Conservation (phyloP, 441 rosid species). For the Mallotus repandus region DNA sequence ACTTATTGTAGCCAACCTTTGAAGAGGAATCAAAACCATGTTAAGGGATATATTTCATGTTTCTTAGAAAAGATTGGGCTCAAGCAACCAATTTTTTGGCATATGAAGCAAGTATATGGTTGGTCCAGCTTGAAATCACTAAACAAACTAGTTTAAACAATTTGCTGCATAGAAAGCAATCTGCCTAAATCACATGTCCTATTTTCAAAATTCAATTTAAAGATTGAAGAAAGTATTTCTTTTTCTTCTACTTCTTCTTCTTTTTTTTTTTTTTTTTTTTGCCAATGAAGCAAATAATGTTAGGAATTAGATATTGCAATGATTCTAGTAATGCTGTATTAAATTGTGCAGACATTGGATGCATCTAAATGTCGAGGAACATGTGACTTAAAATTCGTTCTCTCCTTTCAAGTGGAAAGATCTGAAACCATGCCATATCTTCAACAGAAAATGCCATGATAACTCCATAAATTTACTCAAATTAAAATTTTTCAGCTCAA, state of each 20-base stretch:
- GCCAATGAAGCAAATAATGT: not conserved
- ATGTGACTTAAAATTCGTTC: not conserved
- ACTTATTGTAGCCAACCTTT: not conserved
- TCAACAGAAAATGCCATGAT: not conserved
- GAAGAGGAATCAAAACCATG: not conserved
- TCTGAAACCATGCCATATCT: not conserved
- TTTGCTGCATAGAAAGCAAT: not conserved
- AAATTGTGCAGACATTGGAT: not conserved
- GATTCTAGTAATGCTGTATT: not conserved
- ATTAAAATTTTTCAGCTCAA: not conserved
- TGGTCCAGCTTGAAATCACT: not conserved
- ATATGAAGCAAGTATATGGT: not conserved
- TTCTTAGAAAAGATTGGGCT: not conserved
- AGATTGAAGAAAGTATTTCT: not conserved
- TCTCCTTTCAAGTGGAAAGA: not conserved
- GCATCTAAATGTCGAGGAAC: not conserved
- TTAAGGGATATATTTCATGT: not conserved
- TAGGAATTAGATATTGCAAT: not conserved
- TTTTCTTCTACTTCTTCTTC: no score
- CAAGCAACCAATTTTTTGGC: not conserved
- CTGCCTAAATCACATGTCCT: not conserved
- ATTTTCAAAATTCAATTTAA: not conserved
- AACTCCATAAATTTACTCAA: slow-evolving; percentile 7
- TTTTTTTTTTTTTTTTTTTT: not conserved
- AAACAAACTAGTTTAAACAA: not conserved